A percentile compares a stretch with the other conserved stretches of the same genome.
Conservation (phyloP, 106 monocot species). For the Iris macrosiphon region DNA sequence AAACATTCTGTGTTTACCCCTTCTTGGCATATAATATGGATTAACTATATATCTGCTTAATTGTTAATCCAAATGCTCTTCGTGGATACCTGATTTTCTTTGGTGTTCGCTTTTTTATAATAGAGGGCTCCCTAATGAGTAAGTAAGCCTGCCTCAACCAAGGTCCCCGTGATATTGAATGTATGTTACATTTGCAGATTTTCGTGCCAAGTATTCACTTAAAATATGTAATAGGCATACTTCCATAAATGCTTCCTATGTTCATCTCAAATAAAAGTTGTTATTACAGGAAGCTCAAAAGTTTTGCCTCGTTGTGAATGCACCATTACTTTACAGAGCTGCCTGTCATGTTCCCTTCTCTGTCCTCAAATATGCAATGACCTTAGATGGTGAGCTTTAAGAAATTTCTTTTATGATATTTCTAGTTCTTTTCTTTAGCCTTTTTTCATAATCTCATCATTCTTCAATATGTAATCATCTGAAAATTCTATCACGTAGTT, state of each 20-base stretch:
- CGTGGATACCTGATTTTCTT: too few relatives aligned
- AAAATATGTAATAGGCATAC: neutral
- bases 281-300: conserved; percentile 71
- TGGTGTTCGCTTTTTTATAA: too few relatives aligned
- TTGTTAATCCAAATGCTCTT: too few relatives aligned
- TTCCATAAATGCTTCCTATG: neutral
- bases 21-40: too few relatives aligned
- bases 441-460: neutral
- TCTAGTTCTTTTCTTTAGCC: neutral
- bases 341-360: conserved; percentile 77
- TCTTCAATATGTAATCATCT: neutral
- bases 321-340: conserved; percentile 88
- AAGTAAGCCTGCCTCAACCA: too few relatives aligned
- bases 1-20: too few relatives aligned
- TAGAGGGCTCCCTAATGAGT: too few relatives aligned
- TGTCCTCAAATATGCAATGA: conserved; percentile 99
- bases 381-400: conserved; percentile 81
- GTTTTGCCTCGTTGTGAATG: conserved; percentile 85
- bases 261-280: neutral
- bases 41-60: too few relatives aligned
- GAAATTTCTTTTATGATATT: neutral
- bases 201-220: too few relatives aligned
- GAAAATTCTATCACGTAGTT: neutral
- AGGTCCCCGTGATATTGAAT: too few relatives aligned
- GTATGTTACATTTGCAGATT: too few relatives aligned